Conservation (phyloP, 2,329 filamentous ascomycete species). For the Fusarium sp. region DNA sequence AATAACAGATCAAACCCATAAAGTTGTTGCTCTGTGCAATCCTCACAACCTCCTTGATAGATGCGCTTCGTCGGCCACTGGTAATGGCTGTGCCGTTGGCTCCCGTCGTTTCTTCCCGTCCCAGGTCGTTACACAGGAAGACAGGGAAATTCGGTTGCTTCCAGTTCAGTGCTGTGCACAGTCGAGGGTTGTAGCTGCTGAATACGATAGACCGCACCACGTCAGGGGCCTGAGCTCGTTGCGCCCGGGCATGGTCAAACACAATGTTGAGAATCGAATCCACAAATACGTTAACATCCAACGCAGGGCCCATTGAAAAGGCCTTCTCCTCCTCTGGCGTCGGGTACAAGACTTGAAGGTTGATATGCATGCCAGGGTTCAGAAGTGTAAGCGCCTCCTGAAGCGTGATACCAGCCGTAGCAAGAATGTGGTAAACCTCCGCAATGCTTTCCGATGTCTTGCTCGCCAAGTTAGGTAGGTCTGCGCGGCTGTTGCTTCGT, state of each 20-base stretch:
- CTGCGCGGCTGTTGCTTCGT: constrained; percentile 52
- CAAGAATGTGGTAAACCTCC: constrained; percentile 74
- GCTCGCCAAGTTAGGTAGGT: constrained; percentile 53
- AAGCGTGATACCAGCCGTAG: constrained; percentile 79
- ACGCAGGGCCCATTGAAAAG: constrained; percentile 73
- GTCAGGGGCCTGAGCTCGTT: constrained; percentile 69
- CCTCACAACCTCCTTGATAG: constrained; percentile 92
- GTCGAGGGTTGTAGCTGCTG: constrained; percentile 86
- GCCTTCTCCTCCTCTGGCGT: constrained; percentile 74
- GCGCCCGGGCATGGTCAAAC: constrained; percentile 84
- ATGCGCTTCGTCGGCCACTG: constrained; percentile 77
- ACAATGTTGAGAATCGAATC: constrained; percentile 85
- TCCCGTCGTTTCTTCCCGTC: constrained; percentile 61
- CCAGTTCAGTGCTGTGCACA: constrained; percentile 97
- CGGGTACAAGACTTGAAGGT: constrained; percentile 91
- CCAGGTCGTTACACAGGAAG: constrained; percentile 92
- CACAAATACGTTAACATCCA: constrained; percentile 85
- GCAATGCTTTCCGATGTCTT: constrained; percentile 65
- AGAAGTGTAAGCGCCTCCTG: constrained; percentile 77
- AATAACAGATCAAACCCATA: constrained; percentile 94
- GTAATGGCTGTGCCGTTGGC: constrained; percentile 52
- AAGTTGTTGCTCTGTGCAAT: constrained; percentile 97
- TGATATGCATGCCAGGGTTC: constrained; percentile 82
- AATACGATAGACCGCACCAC: constrained; percentile 89
- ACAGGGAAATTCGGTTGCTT: constrained; percentile 99